phyloP scores from a whole-genome alignment of 179 eudicot genomes.

The Silene coronaria region DNA sequence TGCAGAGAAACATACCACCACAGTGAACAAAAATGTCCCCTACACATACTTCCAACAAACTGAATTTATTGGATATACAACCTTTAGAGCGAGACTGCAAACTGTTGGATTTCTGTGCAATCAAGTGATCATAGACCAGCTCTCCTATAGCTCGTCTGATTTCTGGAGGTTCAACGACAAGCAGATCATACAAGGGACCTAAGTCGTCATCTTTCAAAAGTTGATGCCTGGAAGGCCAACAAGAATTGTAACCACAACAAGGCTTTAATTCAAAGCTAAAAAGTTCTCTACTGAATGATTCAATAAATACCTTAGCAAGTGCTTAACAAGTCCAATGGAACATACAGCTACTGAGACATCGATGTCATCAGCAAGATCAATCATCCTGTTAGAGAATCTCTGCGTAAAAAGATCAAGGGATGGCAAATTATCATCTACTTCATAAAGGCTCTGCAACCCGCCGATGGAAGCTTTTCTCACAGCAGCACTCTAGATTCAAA shows the following conservation, averaged over 20 bases:
- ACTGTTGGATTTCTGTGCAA: constrained; percentile 71
- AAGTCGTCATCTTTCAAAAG: constrained; percentile 83
- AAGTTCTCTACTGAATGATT: constrained; percentile 4
- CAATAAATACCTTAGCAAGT: constrained; percentile 62
- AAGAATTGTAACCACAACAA: constrained; percentile 21
- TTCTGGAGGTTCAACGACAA: constrained; percentile 92
- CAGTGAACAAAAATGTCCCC: constrained; percentile 6
- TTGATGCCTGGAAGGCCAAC: constrained; percentile 62
- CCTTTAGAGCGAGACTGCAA: constrained; percentile 65
- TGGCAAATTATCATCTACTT: constrained; percentile 92
- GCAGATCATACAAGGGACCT: constrained; percentile 83
- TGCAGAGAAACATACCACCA: constrained; percentile 33
- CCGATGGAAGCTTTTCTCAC: constrained; percentile 85
- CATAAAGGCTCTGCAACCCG: constrained; percentile 87
- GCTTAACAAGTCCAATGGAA: constrained; percentile 89
- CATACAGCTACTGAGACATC: constrained; percentile 93
- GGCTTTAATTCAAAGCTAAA: constrained; percentile 19
- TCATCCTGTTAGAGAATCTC: constrained; percentile 83
- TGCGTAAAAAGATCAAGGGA: constrained; percentile 93
- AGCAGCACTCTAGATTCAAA: constrained; percentile 63
- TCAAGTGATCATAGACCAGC: constrained; percentile 92
- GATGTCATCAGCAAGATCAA: constrained; percentile 95
- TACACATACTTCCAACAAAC: background rate
- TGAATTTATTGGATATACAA: constrained; percentile 11
- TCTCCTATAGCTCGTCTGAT: constrained; percentile 95